Percentiles rank a stretch among this genome's conserved stretches.
Conservation (phyloP, 176 grass and related monocot genomes). For the Elymus sibiricus region DNA sequence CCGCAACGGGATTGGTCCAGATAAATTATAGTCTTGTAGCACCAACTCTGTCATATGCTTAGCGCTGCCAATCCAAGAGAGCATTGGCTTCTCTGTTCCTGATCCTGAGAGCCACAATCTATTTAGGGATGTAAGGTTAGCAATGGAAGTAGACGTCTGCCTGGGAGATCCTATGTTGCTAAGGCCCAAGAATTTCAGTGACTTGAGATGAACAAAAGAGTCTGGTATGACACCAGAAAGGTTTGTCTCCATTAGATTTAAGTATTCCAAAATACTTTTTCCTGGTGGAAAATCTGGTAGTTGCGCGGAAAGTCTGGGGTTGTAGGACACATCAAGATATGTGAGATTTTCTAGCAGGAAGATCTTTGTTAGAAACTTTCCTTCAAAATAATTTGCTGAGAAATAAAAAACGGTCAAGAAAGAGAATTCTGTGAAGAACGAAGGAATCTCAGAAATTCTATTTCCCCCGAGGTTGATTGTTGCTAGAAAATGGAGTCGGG, state of each 20-base stretch:
- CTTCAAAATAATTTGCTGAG: not conserved
- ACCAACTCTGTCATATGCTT: rapidly evolving
- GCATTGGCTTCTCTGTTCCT: not conserved
- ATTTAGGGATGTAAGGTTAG: not conserved
- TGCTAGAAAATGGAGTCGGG: not conserved
- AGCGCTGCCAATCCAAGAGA: not conserved
- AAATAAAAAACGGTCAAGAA: not conserved
- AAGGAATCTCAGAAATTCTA: not conserved
- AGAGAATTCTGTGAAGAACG: not conserved
- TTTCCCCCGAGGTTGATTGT: not conserved
- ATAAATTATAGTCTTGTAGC: not conserved
- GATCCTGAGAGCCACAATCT: not conserved
- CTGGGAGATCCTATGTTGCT: not conserved
- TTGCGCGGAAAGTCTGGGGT: not conserved
- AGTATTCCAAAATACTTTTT: not conserved
- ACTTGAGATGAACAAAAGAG: not conserved
- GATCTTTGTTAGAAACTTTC: not conserved
- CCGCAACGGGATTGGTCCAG: not conserved
- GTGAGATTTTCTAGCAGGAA: slow-evolving; percentile 22
- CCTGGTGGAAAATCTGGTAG: not conserved
- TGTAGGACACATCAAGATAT: not conserved
- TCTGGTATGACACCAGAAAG: not conserved
- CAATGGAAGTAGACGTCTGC: not conserved
- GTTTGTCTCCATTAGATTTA: not conserved
- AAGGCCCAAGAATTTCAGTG: not conserved